Conservation (phyloP, 2,329 filamentous ascomycete genomes). For the Capronia epimyces region DNA sequence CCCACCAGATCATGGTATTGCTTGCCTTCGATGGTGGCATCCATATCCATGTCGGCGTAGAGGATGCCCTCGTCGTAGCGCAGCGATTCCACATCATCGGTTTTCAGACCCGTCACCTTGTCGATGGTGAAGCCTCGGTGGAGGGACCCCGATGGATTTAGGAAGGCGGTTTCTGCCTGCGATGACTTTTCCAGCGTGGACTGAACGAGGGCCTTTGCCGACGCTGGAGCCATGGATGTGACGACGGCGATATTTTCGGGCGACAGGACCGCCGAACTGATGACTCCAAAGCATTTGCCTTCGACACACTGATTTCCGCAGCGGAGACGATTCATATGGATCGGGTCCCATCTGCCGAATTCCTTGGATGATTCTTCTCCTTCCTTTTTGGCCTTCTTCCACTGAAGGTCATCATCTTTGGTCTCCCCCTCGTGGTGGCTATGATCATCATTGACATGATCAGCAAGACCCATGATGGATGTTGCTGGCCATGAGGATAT, state of each 20-base stretch:
- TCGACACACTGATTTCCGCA: conserved; percentile 55
- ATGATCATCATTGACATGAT: conserved; percentile 16
- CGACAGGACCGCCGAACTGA: conserved; percentile 45
- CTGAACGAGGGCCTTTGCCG: conserved; percentile 25
- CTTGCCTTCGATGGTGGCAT: conserved; percentile 50
- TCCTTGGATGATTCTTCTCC: too few relatives aligned
- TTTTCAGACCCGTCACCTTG: conserved; percentile 34
- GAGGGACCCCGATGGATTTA: conserved; percentile 47
- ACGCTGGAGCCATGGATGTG: conserved; percentile 31
- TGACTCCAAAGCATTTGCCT: conserved; percentile 52
- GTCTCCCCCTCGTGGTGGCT: conserved; percentile 45
- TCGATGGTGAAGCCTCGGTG: conserved; percentile 38
- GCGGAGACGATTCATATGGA: conserved; percentile 49
- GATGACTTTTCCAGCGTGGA: conserved; percentile 39
- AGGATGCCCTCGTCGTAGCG: conserved; percentile 48
- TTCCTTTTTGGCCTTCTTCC: too few relatives aligned
- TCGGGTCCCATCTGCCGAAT: too few relatives aligned
- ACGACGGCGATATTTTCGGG: conserved; percentile 37
- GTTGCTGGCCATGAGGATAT: conserved; percentile 52
- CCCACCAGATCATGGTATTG: conserved; percentile 55
- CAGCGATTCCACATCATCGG: too few relatives aligned
- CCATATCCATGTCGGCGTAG: conserved; percentile 49
- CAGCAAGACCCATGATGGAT: conserved; percentile 53
- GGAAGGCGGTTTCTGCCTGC: conserved; percentile 46
- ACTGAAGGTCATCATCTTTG: too few relatives aligned